These are phyloP conservation scores for Mortierella sp. DNA, from an alignment of 371 early-diverging fungal species.

Conservation along the genomic window DNA sequence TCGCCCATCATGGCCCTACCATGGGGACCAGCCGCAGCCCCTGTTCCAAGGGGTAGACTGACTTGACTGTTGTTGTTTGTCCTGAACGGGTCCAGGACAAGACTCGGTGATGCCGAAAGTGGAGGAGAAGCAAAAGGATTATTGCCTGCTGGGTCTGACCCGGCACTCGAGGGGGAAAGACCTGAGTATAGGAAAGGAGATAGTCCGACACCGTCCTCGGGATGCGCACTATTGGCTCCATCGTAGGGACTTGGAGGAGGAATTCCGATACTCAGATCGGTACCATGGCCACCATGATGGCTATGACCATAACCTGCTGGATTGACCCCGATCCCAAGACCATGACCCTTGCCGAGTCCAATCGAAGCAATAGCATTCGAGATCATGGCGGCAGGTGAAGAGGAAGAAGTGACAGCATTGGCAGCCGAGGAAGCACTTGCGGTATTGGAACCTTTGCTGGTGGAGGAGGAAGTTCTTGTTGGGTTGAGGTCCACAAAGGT, in stretches of 20 bases:
- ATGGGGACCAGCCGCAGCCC: background rate
- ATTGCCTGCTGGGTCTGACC: background rate
- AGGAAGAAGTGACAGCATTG: constrained; percentile 7
- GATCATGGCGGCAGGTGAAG: background rate
- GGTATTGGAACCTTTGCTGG: background rate
- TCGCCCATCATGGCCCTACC: too few relatives aligned
- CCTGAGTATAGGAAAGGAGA: too few relatives aligned
- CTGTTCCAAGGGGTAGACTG: constrained; percentile 1
- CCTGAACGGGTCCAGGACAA: constrained; percentile 23
- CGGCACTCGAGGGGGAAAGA: constrained; percentile 21
- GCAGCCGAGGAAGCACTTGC: background rate
- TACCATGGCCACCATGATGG: too few relatives aligned
- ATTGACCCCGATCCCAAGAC: too few relatives aligned
- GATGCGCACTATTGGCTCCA: too few relatives aligned
- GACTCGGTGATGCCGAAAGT: constrained; percentile 14
- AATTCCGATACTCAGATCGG: too few relatives aligned
- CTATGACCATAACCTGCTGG: too few relatives aligned
- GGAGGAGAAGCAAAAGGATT: constrained; percentile 32
- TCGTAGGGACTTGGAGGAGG: too few relatives aligned
- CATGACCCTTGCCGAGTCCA: too few relatives aligned
- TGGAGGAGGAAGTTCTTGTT: constrained; percentile 2
- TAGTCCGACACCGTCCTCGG: too few relatives aligned
- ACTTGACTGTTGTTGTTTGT: constrained; percentile 27
- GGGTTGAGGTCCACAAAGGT: constrained; percentile 16
- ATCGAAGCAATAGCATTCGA: too few relatives aligned